Evolutionary conservation across 2,329 filamentous ascomycete genomes (phyloP).

Genomic region (Sarocladium strictum): DNA sequence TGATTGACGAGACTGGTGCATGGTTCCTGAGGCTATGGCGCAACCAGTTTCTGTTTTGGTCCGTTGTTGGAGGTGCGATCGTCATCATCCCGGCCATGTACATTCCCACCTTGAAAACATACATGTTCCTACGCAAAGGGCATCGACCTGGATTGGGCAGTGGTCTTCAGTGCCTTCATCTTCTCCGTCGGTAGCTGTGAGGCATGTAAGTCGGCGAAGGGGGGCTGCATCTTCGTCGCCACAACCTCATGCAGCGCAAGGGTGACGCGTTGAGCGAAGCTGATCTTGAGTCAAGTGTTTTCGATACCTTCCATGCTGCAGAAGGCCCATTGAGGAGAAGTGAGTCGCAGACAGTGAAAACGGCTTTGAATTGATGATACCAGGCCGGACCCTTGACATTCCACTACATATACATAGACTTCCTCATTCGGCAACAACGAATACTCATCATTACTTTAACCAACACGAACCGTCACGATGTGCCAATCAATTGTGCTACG

Average conservation of each 20-base stretch:
- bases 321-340: neutral
- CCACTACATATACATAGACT: too few relatives aligned
- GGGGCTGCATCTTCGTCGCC: slow-evolving; percentile 42
- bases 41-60: slow-evolving; percentile 47
- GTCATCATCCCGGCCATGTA: slow-evolving; percentile 57
- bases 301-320: slow-evolving; percentile 13
- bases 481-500: too few relatives aligned
- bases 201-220: slow-evolving; percentile 61
- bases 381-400: too few relatives aligned
- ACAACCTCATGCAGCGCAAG: slow-evolving; percentile 16
- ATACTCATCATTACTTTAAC: too few relatives aligned
- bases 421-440: too few relatives aligned
- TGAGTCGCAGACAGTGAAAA: too few relatives aligned
- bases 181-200: slow-evolving; percentile 62
- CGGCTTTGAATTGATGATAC: too few relatives aligned
- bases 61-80: slow-evolving; percentile 46
- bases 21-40: slow-evolving; percentile 51
- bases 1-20: slow-evolving; percentile 40
- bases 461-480: too few relatives aligned
- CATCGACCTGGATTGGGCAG: slow-evolving; percentile 65
- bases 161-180: slow-evolving; percentile 54
- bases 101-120: slow-evolving; percentile 60
- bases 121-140: slow-evolving; percentile 60
- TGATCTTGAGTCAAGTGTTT: slow-evolving; percentile 18
- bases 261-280: slow-evolving; percentile 17